phyloP scores from a whole-genome alignment of 805 yeast species.

The Wickerhamiella azymoides region DNA sequence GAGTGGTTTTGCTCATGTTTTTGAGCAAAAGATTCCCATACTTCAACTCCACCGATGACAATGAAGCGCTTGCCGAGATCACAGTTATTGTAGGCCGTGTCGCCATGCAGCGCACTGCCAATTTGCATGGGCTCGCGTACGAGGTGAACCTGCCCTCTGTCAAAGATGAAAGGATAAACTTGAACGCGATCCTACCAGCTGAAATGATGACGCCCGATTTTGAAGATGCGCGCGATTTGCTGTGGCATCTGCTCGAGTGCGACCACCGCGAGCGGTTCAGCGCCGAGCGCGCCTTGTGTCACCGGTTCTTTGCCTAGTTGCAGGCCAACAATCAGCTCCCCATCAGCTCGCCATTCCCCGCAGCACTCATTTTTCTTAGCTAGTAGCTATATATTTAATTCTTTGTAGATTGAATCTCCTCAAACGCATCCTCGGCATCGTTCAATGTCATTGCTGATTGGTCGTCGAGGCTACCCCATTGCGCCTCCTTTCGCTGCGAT shows the following conservation, averaged over 20 bases:
- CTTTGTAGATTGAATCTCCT: not conserved
- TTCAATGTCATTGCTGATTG: not conserved
- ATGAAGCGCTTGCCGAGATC: constrained; percentile 78
- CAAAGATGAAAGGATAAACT: constrained; percentile 30
- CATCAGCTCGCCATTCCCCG: too few species aligned
- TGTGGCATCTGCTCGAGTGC: constrained; percentile 46
- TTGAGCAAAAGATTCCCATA: constrained; percentile 76
- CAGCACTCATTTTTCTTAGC: not conserved
- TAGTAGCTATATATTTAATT: not conserved
- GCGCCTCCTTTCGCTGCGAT: not conserved
- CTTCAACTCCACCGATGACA: constrained; percentile 86
- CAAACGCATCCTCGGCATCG: constrained; percentile 1
- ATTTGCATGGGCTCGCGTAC: constrained; percentile 75
- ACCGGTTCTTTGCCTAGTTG: constrained; percentile 44
- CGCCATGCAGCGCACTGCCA: constrained; percentile 62
- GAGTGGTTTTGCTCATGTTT: constrained; percentile 70
- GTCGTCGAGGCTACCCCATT: not conserved
- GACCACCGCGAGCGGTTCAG: constrained; percentile 59
- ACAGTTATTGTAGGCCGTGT: constrained; percentile 66
- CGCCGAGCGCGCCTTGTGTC: constrained; percentile 45
- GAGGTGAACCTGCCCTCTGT: constrained; percentile 49
- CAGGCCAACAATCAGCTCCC: too few species aligned
- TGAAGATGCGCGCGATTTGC: constrained; percentile 18
- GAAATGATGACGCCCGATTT: constrained; percentile 4
- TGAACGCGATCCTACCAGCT: constrained; percentile 29